Base-by-base conservation (phyloP, 2,329 filamentous ascomycete species). In the Epichloe scottii region DNA sequence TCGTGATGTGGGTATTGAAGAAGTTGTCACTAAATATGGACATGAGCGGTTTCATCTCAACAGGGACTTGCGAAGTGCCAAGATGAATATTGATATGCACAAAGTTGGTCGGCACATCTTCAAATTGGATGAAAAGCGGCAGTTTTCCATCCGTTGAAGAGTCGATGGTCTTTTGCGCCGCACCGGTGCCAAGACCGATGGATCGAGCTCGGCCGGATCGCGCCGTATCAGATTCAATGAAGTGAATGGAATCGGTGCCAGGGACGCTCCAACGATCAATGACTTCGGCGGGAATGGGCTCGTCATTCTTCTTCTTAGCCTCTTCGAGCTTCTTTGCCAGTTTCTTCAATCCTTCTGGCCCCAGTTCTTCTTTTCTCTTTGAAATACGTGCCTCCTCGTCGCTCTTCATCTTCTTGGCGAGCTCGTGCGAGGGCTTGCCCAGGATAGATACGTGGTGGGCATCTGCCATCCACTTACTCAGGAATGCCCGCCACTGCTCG, bases 61-160 rank as follows among this genome's bases (percentile, higher is more conserved):
- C 77, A 0, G 90, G 88, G 1, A 96, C 74, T 34, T 80, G 73
- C 2, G 82, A 78, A 0, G 89, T 95, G 49, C 88, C 88, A 47
- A 97, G 73, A 51, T 93, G 81, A 21, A 97, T 68, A 46, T 81
- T 84, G 52, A 97, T 77, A 59, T 91, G 85, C 6, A 95, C 89
- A 65, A 98, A 98, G 62, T 89, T 95, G 53, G 88, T 94, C 2
- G 85, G 84, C 14, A 97, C 89, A 61, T 95, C 84, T 68, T 98
- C 93, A 57, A 94, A 98, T 67, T 98, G 91, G n/a, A 98, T 76
- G 67, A 96, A 98, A 2, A 97, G 72, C 0, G 89, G 85, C n/a
- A 83, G 64, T 37, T 83, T 68, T 6, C 71, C 73, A 17, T 71
- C 57, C 38, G 77, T 74, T 40, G 88, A 80, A 14, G 75, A 71